phyloP scores from a whole-genome alignment of 2,329 filamentous ascomycete genomes.

The Neonectria hederae region DNA sequence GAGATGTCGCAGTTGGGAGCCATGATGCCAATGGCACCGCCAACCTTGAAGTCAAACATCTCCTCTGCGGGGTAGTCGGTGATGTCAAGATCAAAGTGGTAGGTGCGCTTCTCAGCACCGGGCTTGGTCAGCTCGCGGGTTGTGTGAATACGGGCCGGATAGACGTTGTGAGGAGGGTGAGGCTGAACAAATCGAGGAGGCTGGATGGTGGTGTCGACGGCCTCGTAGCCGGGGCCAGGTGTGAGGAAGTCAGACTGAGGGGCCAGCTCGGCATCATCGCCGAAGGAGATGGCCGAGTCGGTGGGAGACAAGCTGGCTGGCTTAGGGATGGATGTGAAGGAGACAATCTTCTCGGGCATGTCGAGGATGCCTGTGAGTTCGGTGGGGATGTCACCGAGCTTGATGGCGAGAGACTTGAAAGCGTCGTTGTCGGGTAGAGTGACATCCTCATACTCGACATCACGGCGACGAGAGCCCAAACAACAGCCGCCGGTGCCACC shows the following conservation, averaged over 20 bases:
- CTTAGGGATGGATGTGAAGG: conserved; percentile 68
- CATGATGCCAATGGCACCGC: conserved; percentile 92
- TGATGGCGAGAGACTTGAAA: conserved; percentile 80
- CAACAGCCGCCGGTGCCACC: conserved; percentile 70
- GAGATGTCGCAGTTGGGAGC: conserved; percentile 82
- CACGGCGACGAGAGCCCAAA: conserved; percentile 56
- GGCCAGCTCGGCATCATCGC: conserved; percentile 44
- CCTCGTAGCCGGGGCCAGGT: conserved; percentile 49
- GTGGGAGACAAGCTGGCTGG: conserved; percentile 48
- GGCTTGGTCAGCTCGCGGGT: conserved; percentile 86
- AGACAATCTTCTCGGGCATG: conserved; percentile 79
- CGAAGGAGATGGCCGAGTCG: conserved; percentile 60
- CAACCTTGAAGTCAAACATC: conserved; percentile 91
- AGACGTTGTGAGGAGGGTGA: conserved; percentile 92
- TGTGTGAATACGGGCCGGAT: conserved; percentile 85
- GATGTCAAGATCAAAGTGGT: conserved; percentile 96
- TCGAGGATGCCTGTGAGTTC: conserved; percentile 75
- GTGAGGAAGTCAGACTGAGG: conserved; percentile 33
- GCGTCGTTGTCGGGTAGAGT: conserved; percentile 82
- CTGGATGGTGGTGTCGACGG: conserved; percentile 69
- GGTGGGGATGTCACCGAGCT: conserved; percentile 78
- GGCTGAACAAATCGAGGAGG: conserved; percentile 93
- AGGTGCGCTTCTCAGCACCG: conserved; percentile 95
- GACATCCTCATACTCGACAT: conserved; percentile 62
- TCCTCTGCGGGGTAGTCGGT: conserved; percentile 92